Evolutionary conservation across 441 rosid species (phyloP), one percentile per base, ranked within the genome.

Genomic region (Eruca vesicaria): DNA sequence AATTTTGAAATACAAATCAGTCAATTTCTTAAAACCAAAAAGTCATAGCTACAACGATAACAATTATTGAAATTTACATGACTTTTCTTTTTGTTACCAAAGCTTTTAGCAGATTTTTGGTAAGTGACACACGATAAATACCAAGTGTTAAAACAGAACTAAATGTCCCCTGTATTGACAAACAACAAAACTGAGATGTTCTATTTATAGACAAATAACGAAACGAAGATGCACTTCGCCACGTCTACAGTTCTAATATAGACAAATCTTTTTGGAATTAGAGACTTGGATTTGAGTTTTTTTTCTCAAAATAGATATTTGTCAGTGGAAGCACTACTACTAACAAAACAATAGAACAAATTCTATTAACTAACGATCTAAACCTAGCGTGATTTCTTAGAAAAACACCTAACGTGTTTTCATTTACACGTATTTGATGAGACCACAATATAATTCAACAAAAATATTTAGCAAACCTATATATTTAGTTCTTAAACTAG

Each of bases 31-130:
- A 3, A 48, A 57, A 63, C 55, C 55, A 57, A 64, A 63, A 76
- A 76, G 60, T 64, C 80, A 23, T 57, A 21, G 7, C 57, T 18
- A 58, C 9, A 36, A 58, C 41, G 68, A 65, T 48, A 65, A 56
- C 0, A 64, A 16, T 16, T 63, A 50, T 56, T 35, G 43, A 58
- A 66, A 50, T 36, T 23, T 55, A 16, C 28, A 23, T 68, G 26
- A 52, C 23, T 18, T 10, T 61, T 19, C 6, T 35, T 23, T 26
- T 36, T 33, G 59, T 32, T 12, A 45, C 11, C 36, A 38, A n/a
- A 20, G 18, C 26, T 50, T 50, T 28, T 19, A 8, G 18, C 50
- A 63, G 60, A 76, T 28, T 58, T 56, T 7, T 72, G 15, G 43
- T 28, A 41, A 11, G 8, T 52, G 29, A 15, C 69, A 35, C 53